Conservation (phyloP, 768 basidiomycete genomes). For the Boletus sp. region DNA sequence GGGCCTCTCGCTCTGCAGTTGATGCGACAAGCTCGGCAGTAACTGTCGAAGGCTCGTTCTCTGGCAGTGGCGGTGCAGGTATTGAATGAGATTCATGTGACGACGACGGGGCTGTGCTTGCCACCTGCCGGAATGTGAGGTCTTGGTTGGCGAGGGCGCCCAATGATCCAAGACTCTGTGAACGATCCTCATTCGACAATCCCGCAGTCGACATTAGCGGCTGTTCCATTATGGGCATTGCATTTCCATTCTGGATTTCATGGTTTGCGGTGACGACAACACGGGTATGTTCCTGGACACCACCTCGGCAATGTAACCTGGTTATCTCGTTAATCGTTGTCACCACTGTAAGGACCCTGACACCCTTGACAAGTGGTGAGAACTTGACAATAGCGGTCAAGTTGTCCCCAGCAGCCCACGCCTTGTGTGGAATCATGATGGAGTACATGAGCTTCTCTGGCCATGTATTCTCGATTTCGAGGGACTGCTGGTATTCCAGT, state of each 20-base stretch:
- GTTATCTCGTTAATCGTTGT: slow-evolving; percentile 75
- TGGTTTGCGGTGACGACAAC: slow-evolving; percentile 63
- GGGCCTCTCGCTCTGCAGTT: slow-evolving; percentile 18
- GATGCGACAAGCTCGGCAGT: slow-evolving; percentile 10
- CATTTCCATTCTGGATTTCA: slow-evolving; percentile 61
- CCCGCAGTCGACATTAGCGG: slow-evolving; percentile 9
- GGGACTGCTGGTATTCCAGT: slow-evolving; percentile 92
- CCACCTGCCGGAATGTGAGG: slow-evolving; percentile 10
- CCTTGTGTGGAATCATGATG: slow-evolving; percentile 91
- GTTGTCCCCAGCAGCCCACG: slow-evolving; percentile 88
- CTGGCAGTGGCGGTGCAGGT: not conserved
- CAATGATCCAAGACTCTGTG: slow-evolving; percentile 17
- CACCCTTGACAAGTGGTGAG: slow-evolving; percentile 83
- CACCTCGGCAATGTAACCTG: slow-evolving; percentile 55
- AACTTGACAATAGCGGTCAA: slow-evolving; percentile 84
- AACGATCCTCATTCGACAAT: slow-evolving; percentile 14
- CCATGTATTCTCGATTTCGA: slow-evolving; percentile 97
- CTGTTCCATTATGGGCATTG: slow-evolving; percentile 36
- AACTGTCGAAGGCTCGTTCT: not conserved
- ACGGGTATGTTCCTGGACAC: slow-evolving; percentile 59
- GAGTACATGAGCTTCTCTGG: slow-evolving; percentile 97
- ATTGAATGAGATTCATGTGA: slow-evolving; percentile 10
- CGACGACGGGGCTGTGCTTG: slow-evolving; percentile 16
- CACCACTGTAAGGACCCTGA: slow-evolving; percentile 61
- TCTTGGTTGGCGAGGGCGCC: slow-evolving; percentile 7